Evolutionary conservation across 305 asterid genomes (phyloP), one percentile per base, ranked within the genome.

Genomic region (Plantago lanceolata): DNA sequence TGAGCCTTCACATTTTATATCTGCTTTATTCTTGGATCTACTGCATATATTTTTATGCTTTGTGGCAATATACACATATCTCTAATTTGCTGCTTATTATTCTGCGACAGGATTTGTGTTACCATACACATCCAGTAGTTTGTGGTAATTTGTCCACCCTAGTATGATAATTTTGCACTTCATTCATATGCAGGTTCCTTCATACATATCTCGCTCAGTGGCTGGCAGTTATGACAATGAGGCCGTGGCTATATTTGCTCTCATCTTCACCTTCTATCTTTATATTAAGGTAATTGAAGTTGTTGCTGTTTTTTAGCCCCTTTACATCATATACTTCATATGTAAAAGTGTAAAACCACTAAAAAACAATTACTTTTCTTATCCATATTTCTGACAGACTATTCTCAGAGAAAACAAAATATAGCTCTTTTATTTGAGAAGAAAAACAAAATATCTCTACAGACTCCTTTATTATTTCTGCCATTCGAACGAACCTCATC

Each of bases 161-260:
- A 57, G 57, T 43, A 4, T 37, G 31, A 48, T 68, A 67, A 63
- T 63, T 67, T 55, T 16, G 55, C 15, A 7, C 49, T 69, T 78
- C 61, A 59, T 63, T 61, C 56, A 63, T 48, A 47, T 45, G 56
- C 86, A 93, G 99, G 99, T 93, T 70, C 99, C 99, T 19, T 93
- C 99, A 58, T 93, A 93, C 78, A 93, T 93, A 79, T 93, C 99
- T 63, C 89, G 99, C 65, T 93, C 99, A 61, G 99, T 93, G 63
- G 99, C 99, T 61, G 99, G 99, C 19, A 93, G 99, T 80, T 93
- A 93, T 67, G 99, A 93, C 78, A 93, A 93, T 79, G 99, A 93
- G 85, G 99, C 99, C 57, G 97, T 93, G 63, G 99, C 99, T 70
- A 93, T 93, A 79, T 93, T 93, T 86, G 99, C 99, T 63, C 67